Conservation (phyloP, 139 green algal genomes). For the Picochlorum sp. region DNA sequence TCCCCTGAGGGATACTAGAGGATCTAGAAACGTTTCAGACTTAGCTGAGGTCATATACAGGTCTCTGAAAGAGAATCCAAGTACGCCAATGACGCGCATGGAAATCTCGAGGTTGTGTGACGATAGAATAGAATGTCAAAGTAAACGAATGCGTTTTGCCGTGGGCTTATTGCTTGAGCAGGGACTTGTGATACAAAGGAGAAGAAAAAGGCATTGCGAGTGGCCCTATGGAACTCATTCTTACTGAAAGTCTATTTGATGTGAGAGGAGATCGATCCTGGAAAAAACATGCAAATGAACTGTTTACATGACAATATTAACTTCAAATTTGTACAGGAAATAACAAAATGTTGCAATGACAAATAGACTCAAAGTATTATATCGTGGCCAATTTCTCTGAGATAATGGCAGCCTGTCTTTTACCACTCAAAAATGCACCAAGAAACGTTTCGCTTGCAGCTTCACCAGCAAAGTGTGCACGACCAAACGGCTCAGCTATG, state of each 20-base stretch:
- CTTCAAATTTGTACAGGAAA: too few relatives aligned
- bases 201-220: slow-evolving; percentile 4
- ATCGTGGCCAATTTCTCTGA: not conserved
- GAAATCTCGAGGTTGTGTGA: not conserved
- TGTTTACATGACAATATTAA: too few relatives aligned
- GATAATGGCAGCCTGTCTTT: slow-evolving; percentile 43
- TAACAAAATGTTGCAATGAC: too few relatives aligned
- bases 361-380: not conserved
- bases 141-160: not conserved
- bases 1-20: not conserved
- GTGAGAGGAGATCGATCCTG: not conserved
- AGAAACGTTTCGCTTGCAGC: slow-evolving; percentile 57
- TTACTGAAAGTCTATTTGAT: not conserved
- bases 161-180: slow-evolving; percentile 7
- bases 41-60: not conserved
- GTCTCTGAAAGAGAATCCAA: not conserved
- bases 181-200: slow-evolving; percentile 7
- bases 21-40: not conserved
- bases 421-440: slow-evolving; percentile 52
- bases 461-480: slow-evolving; percentile 63
- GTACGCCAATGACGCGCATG: not conserved
- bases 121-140: not conserved
- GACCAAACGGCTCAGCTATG: slow-evolving; percentile 34
- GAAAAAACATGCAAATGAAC: too few relatives aligned
- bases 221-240: slow-evolving; percentile 1